Base-by-base conservation (phyloP, 345 rosid genomes). In the Theobroma cacao region DNA sequence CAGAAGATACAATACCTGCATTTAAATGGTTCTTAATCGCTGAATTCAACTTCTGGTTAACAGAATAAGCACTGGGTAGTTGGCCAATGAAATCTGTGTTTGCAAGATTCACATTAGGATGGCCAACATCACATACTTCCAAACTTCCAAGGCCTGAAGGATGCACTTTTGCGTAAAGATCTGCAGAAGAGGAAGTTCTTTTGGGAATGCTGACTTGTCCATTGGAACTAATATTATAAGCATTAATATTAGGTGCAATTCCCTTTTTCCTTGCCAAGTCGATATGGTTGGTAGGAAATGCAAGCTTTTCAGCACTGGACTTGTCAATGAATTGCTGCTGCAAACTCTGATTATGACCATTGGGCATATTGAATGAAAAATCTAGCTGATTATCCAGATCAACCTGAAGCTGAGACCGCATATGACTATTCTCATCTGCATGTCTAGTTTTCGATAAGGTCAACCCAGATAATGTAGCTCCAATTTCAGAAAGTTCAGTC, bases 171-270 rank as follows among this genome's bases (percentile, higher is more conserved):
- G 90, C 81, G 81, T 86, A 86, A 53, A 91, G 92, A 88, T 89
- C 90, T 75, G 91, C 86, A 45, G 91, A 90, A 78, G 96, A 91
- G 82, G 83, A 82, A 72, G 90, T 86, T 87, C 89, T 81, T 84
- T 81, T 90, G 22, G 95, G 95, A 77, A 93, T 81, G 76, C 82
- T 86, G 75, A 75, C 83, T 76, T 83, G 89, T 59, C 90, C 88
- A 63, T 76, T 81, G 64, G 88, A 81, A 86, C 76, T 83, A 74
- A 81, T 68, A 33, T 80, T 78, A 66, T 89, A 85, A 86, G 85
- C 81, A 80, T 82, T 85, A 80, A 76, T 75, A 72, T 84, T 84
- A 34, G 90, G 81, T 33, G 80, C 8, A 50, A 65, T 60, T 75
- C 88, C 89, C 78, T 81, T 85, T 67, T 87, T 85, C 81, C 86